A percentile compares a stretch with the other conserved stretches of the same genome.
phyloP scores from a whole-genome alignment of 805 yeast genomes.

The Kuraishia ogatae region DNA sequence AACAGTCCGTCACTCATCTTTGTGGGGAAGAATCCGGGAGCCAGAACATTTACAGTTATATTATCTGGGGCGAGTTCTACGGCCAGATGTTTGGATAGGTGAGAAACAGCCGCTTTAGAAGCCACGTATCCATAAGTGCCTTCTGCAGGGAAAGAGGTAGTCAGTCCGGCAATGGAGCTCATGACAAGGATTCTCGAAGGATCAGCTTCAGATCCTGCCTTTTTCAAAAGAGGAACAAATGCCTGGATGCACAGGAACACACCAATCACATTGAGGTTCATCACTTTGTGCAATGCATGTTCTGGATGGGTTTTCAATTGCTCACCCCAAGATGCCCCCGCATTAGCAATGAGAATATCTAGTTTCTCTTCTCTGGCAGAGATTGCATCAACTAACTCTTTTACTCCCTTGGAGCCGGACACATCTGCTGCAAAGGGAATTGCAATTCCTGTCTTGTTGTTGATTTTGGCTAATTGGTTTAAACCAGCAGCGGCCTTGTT shows the following conservation, averaged over 20 bases:
- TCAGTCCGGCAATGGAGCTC: constrained; percentile 55
- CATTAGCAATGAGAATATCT: constrained; percentile 64
- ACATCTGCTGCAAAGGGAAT: constrained; percentile 49
- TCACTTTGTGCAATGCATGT: constrained; percentile 50
- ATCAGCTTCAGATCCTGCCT: constrained; percentile 41
- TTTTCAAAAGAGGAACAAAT: constrained; percentile 48
- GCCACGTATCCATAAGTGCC: constrained; percentile 68
- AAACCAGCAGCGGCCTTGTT: constrained; percentile 39
- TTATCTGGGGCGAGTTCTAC: constrained; percentile 56
- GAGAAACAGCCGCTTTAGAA: constrained; percentile 69
- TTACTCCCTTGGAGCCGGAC: constrained; percentile 38
- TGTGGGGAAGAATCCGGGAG: constrained; percentile 73
- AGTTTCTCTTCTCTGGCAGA: constrained; percentile 31
- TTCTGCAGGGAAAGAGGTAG: constrained; percentile 26
- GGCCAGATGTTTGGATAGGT: constrained; percentile 56
- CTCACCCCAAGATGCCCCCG: constrained; percentile 78
- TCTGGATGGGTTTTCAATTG: constrained; percentile 53
- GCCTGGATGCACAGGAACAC: constrained; percentile 60
- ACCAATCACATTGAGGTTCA: constrained; percentile 56
- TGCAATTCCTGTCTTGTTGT: constrained; percentile 19
- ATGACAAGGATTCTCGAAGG: constrained; percentile 60
- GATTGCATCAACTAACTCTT: constrained; percentile 32
- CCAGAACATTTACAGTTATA: constrained; percentile 60
- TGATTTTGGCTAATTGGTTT: constrained; percentile 18
- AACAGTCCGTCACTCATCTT: constrained; percentile 66